Percentiles rank a stretch among this genome's conserved stretches.
These are phyloP conservation scores for Solanum chmielewskii DNA, from an alignment of 257 asterid species.

Conservation along the genomic window DNA sequence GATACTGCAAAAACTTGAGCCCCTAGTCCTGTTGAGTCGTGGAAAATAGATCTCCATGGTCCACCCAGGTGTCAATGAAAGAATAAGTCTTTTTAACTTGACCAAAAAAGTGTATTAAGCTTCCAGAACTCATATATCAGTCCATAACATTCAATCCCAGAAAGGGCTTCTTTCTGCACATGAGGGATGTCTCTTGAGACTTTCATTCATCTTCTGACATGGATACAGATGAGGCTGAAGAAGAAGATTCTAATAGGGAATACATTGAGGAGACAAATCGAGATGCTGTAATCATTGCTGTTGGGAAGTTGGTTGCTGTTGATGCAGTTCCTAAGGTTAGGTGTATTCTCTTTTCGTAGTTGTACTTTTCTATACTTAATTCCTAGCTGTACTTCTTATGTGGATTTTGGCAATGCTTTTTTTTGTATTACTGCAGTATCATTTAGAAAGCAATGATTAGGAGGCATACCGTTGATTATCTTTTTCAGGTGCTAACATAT, in stretches of 20 bases:
- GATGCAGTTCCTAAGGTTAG: constrained; percentile 74
- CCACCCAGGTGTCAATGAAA: background rate
- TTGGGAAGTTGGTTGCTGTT: constrained; percentile 62
- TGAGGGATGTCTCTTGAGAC: background rate
- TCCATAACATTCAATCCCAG: background rate
- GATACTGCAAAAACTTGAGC: background rate
- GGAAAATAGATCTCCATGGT: background rate
- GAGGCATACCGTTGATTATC: background rate
- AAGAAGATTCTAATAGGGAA: constrained; percentile 68
- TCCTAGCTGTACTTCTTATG: background rate
- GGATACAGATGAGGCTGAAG: constrained; percentile 65
- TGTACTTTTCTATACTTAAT: background rate
- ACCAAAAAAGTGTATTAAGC: background rate
- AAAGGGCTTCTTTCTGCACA: background rate
- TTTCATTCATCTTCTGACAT: background rate
- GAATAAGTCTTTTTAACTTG: background rate
- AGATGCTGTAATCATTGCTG: constrained; percentile 67
- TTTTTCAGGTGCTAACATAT: background rate
- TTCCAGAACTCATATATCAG: background rate
- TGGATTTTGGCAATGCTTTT: background rate
- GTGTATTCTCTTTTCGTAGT: background rate
- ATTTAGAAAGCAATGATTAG: background rate
- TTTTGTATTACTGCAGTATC: background rate
- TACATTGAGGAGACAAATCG: constrained; percentile 86
- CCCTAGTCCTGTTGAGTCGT: background rate